A percentile compares a stretch with the other conserved stretches of the same genome.
Evolutionary conservation across 495 filamentous ascomycete genomes (phyloP).

Genomic region (Penicillium antarcticum): DNA sequence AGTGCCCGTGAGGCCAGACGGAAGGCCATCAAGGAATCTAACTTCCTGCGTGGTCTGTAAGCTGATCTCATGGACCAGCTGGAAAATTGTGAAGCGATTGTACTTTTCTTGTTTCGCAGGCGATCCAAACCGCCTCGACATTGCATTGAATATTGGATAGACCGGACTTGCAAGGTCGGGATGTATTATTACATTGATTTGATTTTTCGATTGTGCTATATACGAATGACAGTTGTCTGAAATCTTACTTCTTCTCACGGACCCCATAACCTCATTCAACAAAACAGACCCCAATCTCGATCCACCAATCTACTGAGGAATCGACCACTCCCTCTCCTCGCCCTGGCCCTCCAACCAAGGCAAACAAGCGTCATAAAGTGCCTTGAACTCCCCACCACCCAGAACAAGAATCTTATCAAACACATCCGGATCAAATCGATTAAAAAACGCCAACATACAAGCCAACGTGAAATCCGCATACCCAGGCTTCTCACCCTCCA

Average conservation of each 20-base stretch:
- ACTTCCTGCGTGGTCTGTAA: constrained; percentile 86
- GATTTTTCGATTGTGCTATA: constrained; percentile 27
- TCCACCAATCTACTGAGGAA: constrained; percentile 9
- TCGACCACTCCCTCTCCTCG: constrained; percentile 29
- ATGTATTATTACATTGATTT: constrained; percentile 32
- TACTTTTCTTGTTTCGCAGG: constrained; percentile 7
- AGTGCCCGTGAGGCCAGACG: constrained; percentile 69
- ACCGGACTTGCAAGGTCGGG: constrained; percentile 3
- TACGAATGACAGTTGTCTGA: constrained; percentile 20
- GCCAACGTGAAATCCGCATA: constrained; percentile 26
- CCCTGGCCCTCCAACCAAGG: constrained; percentile 33
- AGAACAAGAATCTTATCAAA: constrained; percentile 19
- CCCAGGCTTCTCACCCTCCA: constrained; percentile 26
- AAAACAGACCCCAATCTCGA: neutral
- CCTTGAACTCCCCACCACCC: constrained; percentile 21
- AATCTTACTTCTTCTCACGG: neutral
- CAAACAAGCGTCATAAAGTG: constrained; percentile 24
- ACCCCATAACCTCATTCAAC: too few species aligned
- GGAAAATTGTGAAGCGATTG: constrained; percentile 8
- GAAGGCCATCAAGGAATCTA: constrained; percentile 81
- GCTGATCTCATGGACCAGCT: constrained; percentile 13
- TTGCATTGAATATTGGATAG: constrained; percentile 12
- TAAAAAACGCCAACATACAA: constrained; percentile 17
- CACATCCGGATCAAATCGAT: constrained; percentile 16
- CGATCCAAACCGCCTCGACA: neutral